phyloP scores from a whole-genome alignment of 75 land plant species.

The Azolla pinnata region DNA sequence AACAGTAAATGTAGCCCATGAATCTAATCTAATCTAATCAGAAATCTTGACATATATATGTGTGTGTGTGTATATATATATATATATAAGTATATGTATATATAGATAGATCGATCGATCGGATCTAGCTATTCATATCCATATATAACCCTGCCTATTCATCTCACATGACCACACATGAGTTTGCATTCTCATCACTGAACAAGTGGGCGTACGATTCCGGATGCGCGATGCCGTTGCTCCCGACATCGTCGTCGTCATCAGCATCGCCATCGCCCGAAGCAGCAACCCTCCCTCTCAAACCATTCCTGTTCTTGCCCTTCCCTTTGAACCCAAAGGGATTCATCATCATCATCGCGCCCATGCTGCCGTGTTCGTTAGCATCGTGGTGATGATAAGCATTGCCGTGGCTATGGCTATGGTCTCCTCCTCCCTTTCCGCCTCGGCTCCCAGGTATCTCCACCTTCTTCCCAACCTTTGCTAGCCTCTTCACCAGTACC shows the following conservation, averaged over 20 bases:
- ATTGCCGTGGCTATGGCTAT: neutral
- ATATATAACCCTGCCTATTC: too few species aligned
- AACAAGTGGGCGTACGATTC: neutral
- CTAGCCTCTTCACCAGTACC: neutral
- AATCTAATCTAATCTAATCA: too few species aligned
- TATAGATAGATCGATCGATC: too few species aligned
- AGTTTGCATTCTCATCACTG: conserved; percentile 6
- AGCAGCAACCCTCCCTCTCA: neutral
- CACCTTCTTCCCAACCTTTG: conserved; percentile 4
- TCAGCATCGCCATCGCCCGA: neutral
- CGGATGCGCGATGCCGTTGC: neutral
- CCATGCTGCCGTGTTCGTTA: neutral
- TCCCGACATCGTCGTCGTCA: neutral
- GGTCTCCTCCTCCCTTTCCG: too few species aligned
- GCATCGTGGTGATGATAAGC: too few species aligned
- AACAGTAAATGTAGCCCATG: too few species aligned
- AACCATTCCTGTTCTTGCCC: neutral
- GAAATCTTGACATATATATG: too few species aligned
- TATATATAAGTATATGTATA: too few species aligned
- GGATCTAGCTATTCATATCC: too few species aligned
- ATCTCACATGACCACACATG: neutral
- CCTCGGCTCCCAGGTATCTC: neutral
- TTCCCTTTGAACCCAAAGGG: neutral
- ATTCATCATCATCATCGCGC: neutral
- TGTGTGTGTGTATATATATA: too few species aligned